phyloP scores from a whole-genome alignment of 1,139 yeast species.

The Protomyces lactucae-debilis region DNA sequence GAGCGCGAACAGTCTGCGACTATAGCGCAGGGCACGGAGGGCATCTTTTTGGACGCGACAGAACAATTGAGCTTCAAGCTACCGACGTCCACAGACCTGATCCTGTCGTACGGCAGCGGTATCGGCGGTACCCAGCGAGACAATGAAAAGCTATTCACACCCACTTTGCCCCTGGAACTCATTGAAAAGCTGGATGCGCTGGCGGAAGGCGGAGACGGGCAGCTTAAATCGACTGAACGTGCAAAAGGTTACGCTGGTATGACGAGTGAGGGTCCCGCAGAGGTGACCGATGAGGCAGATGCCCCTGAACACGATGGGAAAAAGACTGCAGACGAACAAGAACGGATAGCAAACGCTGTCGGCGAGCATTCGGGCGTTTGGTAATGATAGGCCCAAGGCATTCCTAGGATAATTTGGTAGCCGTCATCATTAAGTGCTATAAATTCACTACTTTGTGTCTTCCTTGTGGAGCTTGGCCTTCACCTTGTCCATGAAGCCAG shows the following conservation, averaged over 20 bases:
- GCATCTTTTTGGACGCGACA: slow-evolving; percentile 29
- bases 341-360: slow-evolving; percentile 13
- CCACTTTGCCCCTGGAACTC: slow-evolving; percentile 42
- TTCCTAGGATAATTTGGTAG: background rate
- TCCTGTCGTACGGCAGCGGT: slow-evolving; percentile 45
- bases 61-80: slow-evolving; percentile 40
- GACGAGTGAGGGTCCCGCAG: slow-evolving; percentile 3
- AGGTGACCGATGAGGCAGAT: slow-evolving; percentile 1
- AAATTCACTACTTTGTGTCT: background rate
- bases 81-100: slow-evolving; percentile 44
- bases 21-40: slow-evolving; percentile 4
- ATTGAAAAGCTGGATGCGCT: slow-evolving; percentile 39
- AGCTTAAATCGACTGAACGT: slow-evolving; percentile 5
- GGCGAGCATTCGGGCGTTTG: slow-evolving; percentile 21
- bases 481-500: slow-evolving; percentile 19
- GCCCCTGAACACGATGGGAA: background rate
- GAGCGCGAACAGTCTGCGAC: slow-evolving; percentile 29
- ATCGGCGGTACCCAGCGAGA: slow-evolving; percentile 41
- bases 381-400: background rate
- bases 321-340: slow-evolving; percentile 1
- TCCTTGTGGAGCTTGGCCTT: slow-evolving; percentile 8
- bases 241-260: slow-evolving; percentile 16
- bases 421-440: background rate
- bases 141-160: slow-evolving; percentile 42
- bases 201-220: background rate